Percentiles rank a stretch among this genome's conserved stretches.
Conservation (phyloP, 2,329 filamentous ascomycete genomes). For the Sporothrix pseudoabietina region DNA sequence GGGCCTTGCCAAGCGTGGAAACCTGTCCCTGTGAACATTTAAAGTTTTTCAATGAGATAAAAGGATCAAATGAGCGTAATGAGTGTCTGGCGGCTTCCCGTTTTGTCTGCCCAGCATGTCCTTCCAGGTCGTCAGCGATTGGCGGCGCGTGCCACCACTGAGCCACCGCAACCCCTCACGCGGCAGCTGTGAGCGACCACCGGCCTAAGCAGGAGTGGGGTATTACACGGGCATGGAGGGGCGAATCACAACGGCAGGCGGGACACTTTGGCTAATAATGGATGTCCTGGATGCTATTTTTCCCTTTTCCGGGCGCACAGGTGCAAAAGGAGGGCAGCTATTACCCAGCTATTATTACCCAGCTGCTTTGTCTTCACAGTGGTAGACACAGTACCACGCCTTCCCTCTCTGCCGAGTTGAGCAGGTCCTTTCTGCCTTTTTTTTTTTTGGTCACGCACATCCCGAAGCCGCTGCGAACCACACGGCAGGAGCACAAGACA, state of each 20-base stretch:
- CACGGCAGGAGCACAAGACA: background rate
- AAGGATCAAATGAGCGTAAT: background rate
- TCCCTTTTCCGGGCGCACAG: background rate
- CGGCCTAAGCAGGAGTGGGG: background rate
- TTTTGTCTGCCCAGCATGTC: too few relatives aligned
- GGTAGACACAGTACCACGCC: background rate
- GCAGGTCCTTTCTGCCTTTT: slow-evolving; percentile 8
- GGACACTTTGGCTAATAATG: slow-evolving; percentile 5
- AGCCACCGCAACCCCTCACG: background rate
- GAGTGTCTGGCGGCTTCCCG: too few relatives aligned
- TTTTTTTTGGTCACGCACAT: background rate
- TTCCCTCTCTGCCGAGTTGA: slow-evolving; percentile 4
- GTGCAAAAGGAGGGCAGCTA: background rate
- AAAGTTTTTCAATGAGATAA: background rate
- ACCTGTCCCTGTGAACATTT: slow-evolving; percentile 10
- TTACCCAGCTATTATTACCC: background rate
- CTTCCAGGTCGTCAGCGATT: background rate
- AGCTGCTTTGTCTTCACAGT: background rate
- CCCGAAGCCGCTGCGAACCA: slow-evolving; percentile 10
- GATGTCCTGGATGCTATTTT: background rate
- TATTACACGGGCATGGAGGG: background rate
- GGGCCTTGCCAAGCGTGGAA: background rate
- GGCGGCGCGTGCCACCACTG: slow-evolving; percentile 15
- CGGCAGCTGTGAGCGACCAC: background rate
- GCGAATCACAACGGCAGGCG: background rate